phyloP scores from a whole-genome alignment of 2,329 filamentous ascomycete genomes.

The Samsoniella hepiali region DNA sequence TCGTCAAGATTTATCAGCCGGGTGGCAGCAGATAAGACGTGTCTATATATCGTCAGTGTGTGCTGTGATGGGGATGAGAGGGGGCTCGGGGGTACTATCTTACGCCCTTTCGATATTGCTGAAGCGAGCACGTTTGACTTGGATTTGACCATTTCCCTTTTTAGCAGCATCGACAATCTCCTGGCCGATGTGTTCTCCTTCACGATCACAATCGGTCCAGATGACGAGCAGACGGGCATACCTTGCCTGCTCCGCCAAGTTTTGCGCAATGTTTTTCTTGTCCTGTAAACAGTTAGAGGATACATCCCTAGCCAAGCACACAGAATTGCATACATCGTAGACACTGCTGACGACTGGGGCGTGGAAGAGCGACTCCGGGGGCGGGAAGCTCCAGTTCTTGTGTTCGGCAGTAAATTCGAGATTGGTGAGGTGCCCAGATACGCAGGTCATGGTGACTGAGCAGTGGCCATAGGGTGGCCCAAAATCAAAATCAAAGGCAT shows the following conservation, averaged over 20 bases:
- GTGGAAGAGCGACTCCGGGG: conserved; percentile 75
- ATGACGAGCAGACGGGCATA: conserved; percentile 78
- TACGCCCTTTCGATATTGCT: conserved; percentile 93
- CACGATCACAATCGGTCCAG: conserved; percentile 98
- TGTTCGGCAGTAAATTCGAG: conserved; percentile 72
- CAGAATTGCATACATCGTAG: conserved; percentile 51
- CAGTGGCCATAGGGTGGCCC: conserved; percentile 75
- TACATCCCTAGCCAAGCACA: not conserved
- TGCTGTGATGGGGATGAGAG: conserved; percentile 15
- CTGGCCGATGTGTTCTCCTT: conserved; percentile 92
- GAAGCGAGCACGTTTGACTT: conserved; percentile 83
- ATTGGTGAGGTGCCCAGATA: conserved; percentile 82
- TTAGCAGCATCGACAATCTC: conserved; percentile 82
- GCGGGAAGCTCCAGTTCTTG: conserved; percentile 77
- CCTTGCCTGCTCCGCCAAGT: conserved; percentile 76
- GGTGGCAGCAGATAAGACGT: conserved; percentile 80
- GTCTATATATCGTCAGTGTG: conserved; percentile 46
- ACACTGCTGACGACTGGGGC: conserved; percentile 70
- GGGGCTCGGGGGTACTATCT: conserved; percentile 29
- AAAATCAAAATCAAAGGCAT: conserved; percentile 87
- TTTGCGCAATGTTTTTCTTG: conserved; percentile 76
- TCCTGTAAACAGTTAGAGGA: conserved; percentile 48
- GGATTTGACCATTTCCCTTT: conserved; percentile 68
- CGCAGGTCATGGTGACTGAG: conserved; percentile 88
- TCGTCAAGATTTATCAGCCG: conserved; percentile 78